phyloP scores from a whole-genome alignment of 2,329 filamentous ascomycete genomes.

The Beauveria bassiana region DNA sequence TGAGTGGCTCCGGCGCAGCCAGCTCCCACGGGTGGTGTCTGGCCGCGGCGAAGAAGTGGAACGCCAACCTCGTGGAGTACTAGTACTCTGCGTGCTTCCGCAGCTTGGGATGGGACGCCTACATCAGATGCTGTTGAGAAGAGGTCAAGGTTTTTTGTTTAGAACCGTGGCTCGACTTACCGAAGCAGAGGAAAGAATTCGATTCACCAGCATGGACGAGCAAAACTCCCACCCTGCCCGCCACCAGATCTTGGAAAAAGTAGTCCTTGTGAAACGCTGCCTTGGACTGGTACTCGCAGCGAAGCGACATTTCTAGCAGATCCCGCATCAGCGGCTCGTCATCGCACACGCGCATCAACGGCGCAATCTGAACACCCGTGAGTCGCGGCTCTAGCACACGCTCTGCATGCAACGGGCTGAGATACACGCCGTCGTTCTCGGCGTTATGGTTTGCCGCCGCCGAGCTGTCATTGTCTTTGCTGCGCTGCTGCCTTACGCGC shows the following conservation, averaged over 20 bases:
- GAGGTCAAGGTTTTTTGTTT: too few relatives aligned
- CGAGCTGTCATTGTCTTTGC: background rate
- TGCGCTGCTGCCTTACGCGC: background rate
- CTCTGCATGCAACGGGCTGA: slow-evolving; percentile 25
- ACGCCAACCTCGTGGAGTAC: slow-evolving; percentile 24
- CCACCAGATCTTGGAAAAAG: slow-evolving; percentile 14
- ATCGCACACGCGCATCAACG: slow-evolving; percentile 13
- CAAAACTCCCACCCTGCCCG: slow-evolving; percentile 9
- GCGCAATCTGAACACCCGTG: slow-evolving; percentile 11
- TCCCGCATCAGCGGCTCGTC: slow-evolving; percentile 14
- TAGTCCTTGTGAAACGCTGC: slow-evolving; percentile 14
- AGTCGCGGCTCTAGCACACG: slow-evolving; percentile 23
- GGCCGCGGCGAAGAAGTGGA: slow-evolving; percentile 26
- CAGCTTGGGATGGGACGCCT: slow-evolving; percentile 23
- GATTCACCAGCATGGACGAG: slow-evolving; percentile 13
- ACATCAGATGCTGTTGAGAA: background rate
- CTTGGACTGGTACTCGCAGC: slow-evolving; percentile 16
- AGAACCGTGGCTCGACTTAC: background rate
- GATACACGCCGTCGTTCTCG: slow-evolving; percentile 13
- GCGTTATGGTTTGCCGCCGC: background rate
- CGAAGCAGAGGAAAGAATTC: slow-evolving; percentile 13
- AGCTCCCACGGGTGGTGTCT: slow-evolving; percentile 25
- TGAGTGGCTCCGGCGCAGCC: slow-evolving; percentile 11
- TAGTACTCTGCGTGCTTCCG: slow-evolving; percentile 23
- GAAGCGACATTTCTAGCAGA: slow-evolving; percentile 12